These are phyloP conservation scores for Citrus unshiu DNA, from an alignment of 345 rosid genomes.

Conservation along the genomic window DNA sequence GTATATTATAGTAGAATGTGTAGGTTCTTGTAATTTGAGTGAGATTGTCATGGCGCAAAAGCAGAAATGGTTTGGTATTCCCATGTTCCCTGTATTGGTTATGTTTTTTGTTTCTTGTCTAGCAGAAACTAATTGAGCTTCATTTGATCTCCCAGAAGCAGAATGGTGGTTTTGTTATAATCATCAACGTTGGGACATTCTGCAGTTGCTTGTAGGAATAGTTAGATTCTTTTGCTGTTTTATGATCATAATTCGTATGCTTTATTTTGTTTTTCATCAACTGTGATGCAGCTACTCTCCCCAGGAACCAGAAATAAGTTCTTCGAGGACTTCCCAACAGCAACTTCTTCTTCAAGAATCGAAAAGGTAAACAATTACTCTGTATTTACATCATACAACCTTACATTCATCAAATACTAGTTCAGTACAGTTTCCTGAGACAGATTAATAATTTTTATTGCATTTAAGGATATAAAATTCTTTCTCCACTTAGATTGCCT, in stretches of 20 bases:
- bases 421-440: background rate
- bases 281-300: conserved; percentile 43
- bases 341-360: conserved; percentile 55
- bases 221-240: background rate
- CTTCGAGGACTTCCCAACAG: conserved; percentile 36
- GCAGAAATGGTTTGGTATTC: too few relatives aligned
- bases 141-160: too few relatives aligned
- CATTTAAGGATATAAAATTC: background rate
- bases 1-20: too few relatives aligned
- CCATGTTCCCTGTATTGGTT: too few relatives aligned
- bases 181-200: background rate
- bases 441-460: background rate
- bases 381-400: background rate
- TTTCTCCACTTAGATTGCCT: background rate
- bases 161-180: background rate
- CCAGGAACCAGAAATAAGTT: conserved; percentile 47
- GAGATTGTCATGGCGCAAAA: too few relatives aligned
- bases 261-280: conserved; percentile 9
- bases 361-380: conserved; percentile 40
- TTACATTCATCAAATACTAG: background rate
- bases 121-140: too few relatives aligned
- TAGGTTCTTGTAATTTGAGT: too few relatives aligned
- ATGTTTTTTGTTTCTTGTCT: too few relatives aligned
- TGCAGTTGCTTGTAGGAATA: background rate
- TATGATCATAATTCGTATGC: conserved; percentile 5